phyloP scores from a whole-genome alignment of 225 moss, liverwort and hornwort genomes.

The Marchantia paleacea region DNA sequence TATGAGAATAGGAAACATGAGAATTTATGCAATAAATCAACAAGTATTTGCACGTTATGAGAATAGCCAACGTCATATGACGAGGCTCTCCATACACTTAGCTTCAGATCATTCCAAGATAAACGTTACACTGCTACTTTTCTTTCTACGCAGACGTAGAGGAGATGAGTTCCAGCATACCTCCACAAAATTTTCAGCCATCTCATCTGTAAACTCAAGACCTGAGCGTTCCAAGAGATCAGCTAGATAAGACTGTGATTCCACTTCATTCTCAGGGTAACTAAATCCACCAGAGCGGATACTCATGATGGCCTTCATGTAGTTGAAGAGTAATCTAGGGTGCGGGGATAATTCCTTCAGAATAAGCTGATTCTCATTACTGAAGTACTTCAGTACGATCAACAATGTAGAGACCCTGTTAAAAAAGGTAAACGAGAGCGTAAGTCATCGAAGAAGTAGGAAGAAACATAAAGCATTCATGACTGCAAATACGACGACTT shows the following conservation, averaged over 20 bases:
- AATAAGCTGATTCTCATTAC: constrained; percentile 64
- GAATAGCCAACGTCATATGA: no score
- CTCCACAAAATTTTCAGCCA: constrained; percentile 96
- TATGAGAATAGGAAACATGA: no score
- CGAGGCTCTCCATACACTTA: no score
- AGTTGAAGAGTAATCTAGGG: constrained; percentile 68
- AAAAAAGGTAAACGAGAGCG: constrained; percentile 8
- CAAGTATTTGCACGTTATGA: no score
- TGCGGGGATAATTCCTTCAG: constrained; percentile 61
- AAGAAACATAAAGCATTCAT: not conserved
- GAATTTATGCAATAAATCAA: no score
- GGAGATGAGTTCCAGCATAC: constrained; percentile 32
- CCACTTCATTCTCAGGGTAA: constrained; percentile 39
- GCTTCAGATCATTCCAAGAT: no score
- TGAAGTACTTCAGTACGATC: constrained; percentile 75
- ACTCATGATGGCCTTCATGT: constrained; percentile 87
- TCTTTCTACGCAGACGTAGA: no score
- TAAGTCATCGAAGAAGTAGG: not conserved
- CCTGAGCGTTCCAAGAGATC: constrained; percentile 68
- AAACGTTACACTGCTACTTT: no score
- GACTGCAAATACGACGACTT: not conserved
- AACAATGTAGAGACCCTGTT: constrained; percentile 53
- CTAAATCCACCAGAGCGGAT: constrained; percentile 60
- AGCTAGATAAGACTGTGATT: constrained; percentile 58
- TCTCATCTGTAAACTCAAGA: constrained; percentile 69